Percentiles rank a stretch among this genome's conserved stretches.
phyloP scores from a whole-genome alignment of 2,329 filamentous ascomycete species.

The Parastagonospora avenae region DNA sequence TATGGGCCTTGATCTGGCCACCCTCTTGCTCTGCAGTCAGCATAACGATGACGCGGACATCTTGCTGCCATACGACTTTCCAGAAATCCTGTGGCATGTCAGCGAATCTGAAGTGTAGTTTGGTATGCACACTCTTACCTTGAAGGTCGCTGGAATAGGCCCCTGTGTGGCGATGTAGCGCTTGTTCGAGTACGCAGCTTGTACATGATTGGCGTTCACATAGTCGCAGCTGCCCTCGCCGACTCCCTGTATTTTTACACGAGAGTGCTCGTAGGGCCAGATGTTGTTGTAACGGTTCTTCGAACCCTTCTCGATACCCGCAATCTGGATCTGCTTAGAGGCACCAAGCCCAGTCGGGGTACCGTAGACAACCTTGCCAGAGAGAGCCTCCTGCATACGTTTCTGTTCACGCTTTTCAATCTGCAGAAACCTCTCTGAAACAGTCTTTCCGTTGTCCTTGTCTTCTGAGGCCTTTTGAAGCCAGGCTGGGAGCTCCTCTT shows the following conservation, averaged over 20 bases:
- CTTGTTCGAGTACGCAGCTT: constrained; percentile 81
- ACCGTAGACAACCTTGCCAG: constrained; percentile 63
- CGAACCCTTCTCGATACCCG: constrained; percentile 88
- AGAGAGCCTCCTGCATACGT: constrained; percentile 86
- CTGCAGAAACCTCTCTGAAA: constrained; percentile 80
- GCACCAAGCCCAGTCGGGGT: constrained; percentile 47
- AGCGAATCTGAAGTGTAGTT: constrained; percentile 6
- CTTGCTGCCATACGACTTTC: constrained; percentile 96
- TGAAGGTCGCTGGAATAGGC: constrained; percentile 88
- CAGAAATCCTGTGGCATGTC: constrained; percentile 78
- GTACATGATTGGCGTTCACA: constrained; percentile 89
- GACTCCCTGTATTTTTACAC: constrained; percentile 77
- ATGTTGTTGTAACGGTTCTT: constrained; percentile 99
- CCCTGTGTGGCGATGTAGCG: constrained; percentile 95
- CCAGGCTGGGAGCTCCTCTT: constrained; percentile 73
- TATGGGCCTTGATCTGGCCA: constrained; percentile 91
- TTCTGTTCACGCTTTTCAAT: constrained; percentile 87
- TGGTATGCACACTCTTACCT: constrained; percentile 60
- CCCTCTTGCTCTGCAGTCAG: constrained; percentile 93
- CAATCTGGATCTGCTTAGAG: constrained; percentile 69
- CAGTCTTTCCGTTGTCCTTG: constrained; percentile 74
- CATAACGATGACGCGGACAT: constrained; percentile 94
- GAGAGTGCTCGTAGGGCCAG: constrained; percentile 90
- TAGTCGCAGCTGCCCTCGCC: constrained; percentile 80
- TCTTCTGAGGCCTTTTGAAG: constrained; percentile 70